Evolutionary conservation across 202 grass and related monocot species (phyloP).

Genomic region (Schoenoplectus tabernaemontani): DNA sequence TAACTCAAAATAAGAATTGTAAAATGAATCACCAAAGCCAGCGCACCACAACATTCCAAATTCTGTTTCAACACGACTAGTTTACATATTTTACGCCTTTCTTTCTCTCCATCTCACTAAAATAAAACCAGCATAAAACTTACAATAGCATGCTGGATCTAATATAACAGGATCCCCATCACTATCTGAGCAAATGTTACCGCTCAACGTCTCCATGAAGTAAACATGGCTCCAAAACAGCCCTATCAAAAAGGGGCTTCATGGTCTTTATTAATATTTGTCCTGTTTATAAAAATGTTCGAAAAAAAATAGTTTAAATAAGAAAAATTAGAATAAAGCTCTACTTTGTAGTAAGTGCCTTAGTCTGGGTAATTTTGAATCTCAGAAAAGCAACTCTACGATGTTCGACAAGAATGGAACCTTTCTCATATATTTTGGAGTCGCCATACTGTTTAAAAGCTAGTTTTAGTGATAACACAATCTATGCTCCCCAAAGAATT

Average conservation of each 20-base stretch:
- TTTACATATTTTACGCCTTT: background rate
- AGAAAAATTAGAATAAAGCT: background rate
- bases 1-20: slow-evolving; percentile 69
- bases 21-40: slow-evolving; percentile 57
- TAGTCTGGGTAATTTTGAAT: background rate
- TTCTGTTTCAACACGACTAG: slow-evolving; percentile 31
- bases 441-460: slow-evolving; percentile 42
- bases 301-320: background rate
- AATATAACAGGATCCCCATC: slow-evolving; percentile 73
- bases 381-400: background rate
- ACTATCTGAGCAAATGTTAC: slow-evolving; percentile 57
- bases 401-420: background rate
- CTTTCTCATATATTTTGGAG: slow-evolving; percentile 64
- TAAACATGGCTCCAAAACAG: slow-evolving; percentile 57
- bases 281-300: slow-evolving; percentile 27
- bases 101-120: background rate
- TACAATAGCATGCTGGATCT: slow-evolving; percentile 73
- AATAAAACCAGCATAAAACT: background rate
- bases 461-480: slow-evolving; percentile 64
- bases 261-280: slow-evolving; percentile 48
- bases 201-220: slow-evolving; percentile 84
- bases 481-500: slow-evolving; percentile 76
- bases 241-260: slow-evolving; percentile 50
- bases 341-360: background rate
- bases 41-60: slow-evolving; percentile 93